phyloP scores from a whole-genome alignment of 768 basidiomycete genomes.

The Galerina marginata region DNA sequence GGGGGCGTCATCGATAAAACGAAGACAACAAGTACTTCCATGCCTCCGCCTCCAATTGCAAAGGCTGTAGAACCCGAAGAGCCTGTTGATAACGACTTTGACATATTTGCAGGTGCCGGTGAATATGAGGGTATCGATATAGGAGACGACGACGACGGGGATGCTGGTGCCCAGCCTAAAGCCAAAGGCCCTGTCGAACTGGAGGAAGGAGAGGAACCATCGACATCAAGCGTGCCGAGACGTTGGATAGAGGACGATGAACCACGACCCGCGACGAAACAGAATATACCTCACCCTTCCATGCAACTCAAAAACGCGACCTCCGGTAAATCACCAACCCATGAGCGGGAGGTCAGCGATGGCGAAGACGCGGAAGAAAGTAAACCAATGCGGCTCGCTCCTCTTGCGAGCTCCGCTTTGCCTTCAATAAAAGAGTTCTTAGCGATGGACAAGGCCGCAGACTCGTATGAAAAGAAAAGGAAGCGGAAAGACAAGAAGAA shows the following conservation, averaged over 20 bases:
- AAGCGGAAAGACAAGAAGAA: constrained; percentile 81
- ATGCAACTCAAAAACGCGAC: constrained; percentile 9
- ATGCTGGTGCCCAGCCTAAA: neutral
- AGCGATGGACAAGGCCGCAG: constrained; percentile 73
- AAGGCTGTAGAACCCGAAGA: constrained; percentile 32
- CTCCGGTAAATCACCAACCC: constrained; percentile 6
- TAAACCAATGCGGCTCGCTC: constrained; percentile 61
- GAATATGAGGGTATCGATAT: constrained; percentile 78
- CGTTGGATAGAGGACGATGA: constrained; percentile 56
- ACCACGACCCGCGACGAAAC: neutral
- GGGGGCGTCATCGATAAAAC: constrained; percentile 13
- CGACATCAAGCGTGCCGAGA: constrained; percentile 25
- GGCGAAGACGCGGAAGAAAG: constrained; percentile 50
- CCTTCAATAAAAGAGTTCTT: constrained; percentile 86
- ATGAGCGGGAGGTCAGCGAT: constrained; percentile 31
- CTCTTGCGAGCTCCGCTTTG: constrained; percentile 78
- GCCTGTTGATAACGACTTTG: constrained; percentile 63
- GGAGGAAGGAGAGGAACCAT: constrained; percentile 16
- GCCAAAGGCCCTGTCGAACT: neutral
- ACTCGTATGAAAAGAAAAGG: constrained; percentile 67
- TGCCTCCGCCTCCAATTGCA: constrained; percentile 21
- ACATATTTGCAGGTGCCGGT: constrained; percentile 87
- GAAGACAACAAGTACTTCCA: constrained; percentile 22
- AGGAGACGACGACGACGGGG: constrained; percentile 57
- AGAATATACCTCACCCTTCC: constrained; percentile 14